Conservation (phyloP, 2,329 filamentous ascomycete genomes). For the Periconia digitata region DNA sequence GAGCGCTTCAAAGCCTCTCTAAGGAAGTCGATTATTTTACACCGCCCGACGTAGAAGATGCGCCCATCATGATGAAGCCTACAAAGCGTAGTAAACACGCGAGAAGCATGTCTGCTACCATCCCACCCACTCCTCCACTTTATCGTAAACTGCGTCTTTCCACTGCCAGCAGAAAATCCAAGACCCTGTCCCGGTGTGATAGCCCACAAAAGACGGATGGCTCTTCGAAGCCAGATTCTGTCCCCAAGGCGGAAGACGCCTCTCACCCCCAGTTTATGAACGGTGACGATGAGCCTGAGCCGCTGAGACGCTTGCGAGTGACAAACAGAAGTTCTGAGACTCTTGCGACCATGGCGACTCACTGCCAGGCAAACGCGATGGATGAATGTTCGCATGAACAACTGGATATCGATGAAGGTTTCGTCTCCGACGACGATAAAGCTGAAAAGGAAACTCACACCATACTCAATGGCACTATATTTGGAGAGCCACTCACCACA, state of each 20-base stretch:
- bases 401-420: conserved; percentile 6
- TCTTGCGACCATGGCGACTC: conserved; percentile 26
- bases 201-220: conserved; percentile 16
- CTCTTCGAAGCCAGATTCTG: conserved; percentile 10
- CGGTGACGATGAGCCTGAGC: conserved; percentile 8
- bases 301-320: conserved; percentile 16
- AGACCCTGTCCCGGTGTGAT: conserved; percentile 11
- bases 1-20: conserved; percentile 11
- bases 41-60: conserved; percentile 16
- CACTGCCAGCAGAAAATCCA: conserved; percentile 6
- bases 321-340: conserved; percentile 21
- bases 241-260: not conserved
- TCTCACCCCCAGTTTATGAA: conserved; percentile 2
- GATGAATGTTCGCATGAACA: not conserved
- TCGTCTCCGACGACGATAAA: conserved; percentile 8
- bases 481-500: conserved; percentile 14
- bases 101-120: conserved; percentile 31
- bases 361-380: conserved; percentile 27
- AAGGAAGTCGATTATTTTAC: conserved; percentile 35
- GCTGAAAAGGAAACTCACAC: conserved; percentile 14
- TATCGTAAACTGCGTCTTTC: conserved; percentile 11
- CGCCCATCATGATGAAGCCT: conserved; percentile 23
- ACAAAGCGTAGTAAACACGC: conserved; percentile 21
- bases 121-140: conserved; percentile 18
- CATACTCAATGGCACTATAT: conserved; percentile 26